Base-by-base conservation (phyloP, 2,329 filamentous ascomycete genomes). In the Aspergillus sp. region DNA sequence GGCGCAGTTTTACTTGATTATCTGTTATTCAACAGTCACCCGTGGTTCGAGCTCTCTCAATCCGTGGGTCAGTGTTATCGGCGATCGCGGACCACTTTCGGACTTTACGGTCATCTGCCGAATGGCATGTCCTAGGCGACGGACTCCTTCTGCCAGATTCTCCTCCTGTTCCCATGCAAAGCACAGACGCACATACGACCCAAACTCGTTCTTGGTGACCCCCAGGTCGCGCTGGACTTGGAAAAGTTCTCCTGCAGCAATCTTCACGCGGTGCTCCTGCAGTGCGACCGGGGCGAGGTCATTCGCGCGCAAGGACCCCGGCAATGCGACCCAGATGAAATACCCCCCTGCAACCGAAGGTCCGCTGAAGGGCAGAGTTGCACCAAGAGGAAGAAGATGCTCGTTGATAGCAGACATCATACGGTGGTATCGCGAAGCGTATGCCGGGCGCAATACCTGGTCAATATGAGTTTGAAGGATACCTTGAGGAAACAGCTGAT, bases 311-410 rank as follows among this genome's bases (percentile, higher is more conserved):
- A 89, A 77, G 49, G 72, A 59, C 64, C 74, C 64, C 0, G 89
- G 88, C 4, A 96, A 75, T 1, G 81, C 83, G 28, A 96, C 76
- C 92, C 92, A 97, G 52, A 96, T 80, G 74, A 96, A 97, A 74
- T 94, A 97, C 0, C 93, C 93, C 0, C 93, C 93, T 31, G 89
- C 89, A 3, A 89, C 75, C 3, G 79, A 73, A 38, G 65, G 56
- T 8, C 57, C 30, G n/a, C 66, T 54, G 49, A 50, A 61, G 38
- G 65, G 62, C 8, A 76, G 50, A 3, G 67, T 73, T 0, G 91
- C 84, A 1, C 89, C 90, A 0, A 91, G 78, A 0, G 90, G 89
- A 0, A 83, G 71, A 1, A 96, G 80, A 52, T 89, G 75, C 54
- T 82, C 73, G 43, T 82, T 72, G 25, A 95, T 84, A 0, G 89